phyloP scores from a whole-genome alignment of 78 protist genomes.

The Bodo saltans region DNA sequence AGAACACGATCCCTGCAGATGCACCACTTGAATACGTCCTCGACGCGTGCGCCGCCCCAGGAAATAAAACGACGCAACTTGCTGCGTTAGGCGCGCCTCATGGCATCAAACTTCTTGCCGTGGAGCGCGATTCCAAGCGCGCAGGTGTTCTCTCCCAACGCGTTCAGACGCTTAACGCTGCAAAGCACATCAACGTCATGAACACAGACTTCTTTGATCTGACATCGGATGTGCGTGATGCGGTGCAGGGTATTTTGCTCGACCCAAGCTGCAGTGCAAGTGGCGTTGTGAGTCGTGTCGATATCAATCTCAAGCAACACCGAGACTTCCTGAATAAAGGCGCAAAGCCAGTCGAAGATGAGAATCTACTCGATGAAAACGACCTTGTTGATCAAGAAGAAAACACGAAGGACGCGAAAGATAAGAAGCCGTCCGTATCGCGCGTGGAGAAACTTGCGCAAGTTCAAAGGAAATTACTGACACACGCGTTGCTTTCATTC shows the following conservation, averaged over 20 bases:
- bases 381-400: neutral
- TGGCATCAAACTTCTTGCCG: neutral
- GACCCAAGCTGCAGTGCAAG: constrained; percentile 42
- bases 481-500: constrained; percentile 35
- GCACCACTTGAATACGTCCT: neutral
- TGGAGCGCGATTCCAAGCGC: constrained; percentile 27
- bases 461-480: constrained; percentile 9
- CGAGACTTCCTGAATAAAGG: too few relatives aligned
- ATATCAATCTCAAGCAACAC: neutral
- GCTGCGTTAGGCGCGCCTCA: constrained; percentile 8
- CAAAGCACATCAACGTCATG: neutral
- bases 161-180: neutral
- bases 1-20: neutral
- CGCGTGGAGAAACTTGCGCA: neutral
- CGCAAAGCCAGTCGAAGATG: neutral
- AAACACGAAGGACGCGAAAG: neutral
- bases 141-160: neutral
- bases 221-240: neutral
- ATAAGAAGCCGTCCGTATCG: too few relatives aligned
- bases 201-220: constrained; percentile 15
- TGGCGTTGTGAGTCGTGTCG: constrained; percentile 28
- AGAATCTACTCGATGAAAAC: too few relatives aligned
- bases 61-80: constrained; percentile 44
- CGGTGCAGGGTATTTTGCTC: constrained; percentile 11
- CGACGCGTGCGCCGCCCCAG: constrained; percentile 61